These are phyloP conservation scores for Cyberlindnera galapagoensis DNA, from an alignment of 805 yeast genomes.

Conservation along the genomic window DNA sequence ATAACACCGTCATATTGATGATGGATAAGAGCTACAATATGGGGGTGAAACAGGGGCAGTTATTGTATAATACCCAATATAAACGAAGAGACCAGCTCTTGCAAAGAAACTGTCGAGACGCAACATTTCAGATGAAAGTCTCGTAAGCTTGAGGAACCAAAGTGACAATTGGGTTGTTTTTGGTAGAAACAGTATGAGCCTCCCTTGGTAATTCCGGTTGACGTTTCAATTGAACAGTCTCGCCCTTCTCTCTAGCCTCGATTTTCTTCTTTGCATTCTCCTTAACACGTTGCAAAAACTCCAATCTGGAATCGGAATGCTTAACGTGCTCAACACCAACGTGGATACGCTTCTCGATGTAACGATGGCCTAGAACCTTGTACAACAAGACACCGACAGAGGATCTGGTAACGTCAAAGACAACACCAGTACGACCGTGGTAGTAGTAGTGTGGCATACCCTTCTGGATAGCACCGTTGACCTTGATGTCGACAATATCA, in stretches of 20 bases:
- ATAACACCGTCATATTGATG: too few relatives aligned
- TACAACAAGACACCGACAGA: conserved; percentile 94
- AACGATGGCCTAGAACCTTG: conserved; percentile 97
- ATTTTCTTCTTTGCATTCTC: conserved; percentile 82
- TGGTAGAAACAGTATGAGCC: conserved; percentile 73
- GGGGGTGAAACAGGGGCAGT: background rate
- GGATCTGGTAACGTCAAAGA: conserved; percentile 96
- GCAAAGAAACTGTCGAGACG: too few relatives aligned
- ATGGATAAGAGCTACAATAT: background rate
- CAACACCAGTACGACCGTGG: conserved; percentile 99
- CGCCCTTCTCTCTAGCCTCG: conserved; percentile 92
- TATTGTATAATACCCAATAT: background rate
- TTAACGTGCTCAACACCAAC: conserved; percentile 96
- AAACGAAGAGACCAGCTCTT: background rate
- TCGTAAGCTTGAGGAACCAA: conserved; percentile 98
- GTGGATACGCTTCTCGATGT: conserved; percentile 95
- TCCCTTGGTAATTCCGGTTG: conserved; percentile 96
- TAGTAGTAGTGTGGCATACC: conserved; percentile 99
- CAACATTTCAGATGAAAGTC: conserved; percentile 77
- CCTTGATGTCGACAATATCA: conserved; percentile 97
- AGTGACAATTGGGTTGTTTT: conserved; percentile 79
- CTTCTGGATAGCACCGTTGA: conserved; percentile 96
- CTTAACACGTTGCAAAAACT: conserved; percentile 96
- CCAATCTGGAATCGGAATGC: conserved; percentile 99
- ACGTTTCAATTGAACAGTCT: conserved; percentile 86